Evolutionary conservation across 352 stramenopile genomes (phyloP), one percentile per base, ranked within the genome.

Genomic region (Phytophthora podocarpi): DNA sequence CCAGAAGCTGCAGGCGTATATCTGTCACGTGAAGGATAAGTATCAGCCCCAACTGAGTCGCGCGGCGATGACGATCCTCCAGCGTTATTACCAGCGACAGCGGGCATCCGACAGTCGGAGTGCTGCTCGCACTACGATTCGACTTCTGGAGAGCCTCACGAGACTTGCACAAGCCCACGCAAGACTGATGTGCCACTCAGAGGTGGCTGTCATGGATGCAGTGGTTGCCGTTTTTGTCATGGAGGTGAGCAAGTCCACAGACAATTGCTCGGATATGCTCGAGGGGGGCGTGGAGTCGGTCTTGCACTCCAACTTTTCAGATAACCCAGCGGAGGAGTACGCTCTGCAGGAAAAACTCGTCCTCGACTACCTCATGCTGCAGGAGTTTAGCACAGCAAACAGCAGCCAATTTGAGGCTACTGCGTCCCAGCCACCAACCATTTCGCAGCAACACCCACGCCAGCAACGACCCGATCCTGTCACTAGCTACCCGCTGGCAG

Each of bases 101-200:
- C 74, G 84, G 11, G 74, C 76, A 12, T 80, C 71, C 4, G 84
- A 93, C 43, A 76, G 66, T 65, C 59, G 83, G 52, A 78, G 89
- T 72, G 70, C 82, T 23, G 66, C 80, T 45, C 81, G 89, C 5
- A 96, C 96, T 21, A 99, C 96, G 18, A 96, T 98, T 54, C 87
- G 96, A 15, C 85, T 99, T 59, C 69, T 99, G 1, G 95, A 99
- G 70, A 98, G 87, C 41, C 82, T 98, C 26, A 98, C 98, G 58
- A 87, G 97, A 5, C 53, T 99, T 4, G 73, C 88, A 6, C 85
- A 95, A 70, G 96, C 95, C 10, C 95, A 98, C 69, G 96, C 96
- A 23, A 70, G 94, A 28, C 62, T 96, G 5, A 89, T 92, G 82
- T 88, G 70, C 26, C 83, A 88, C 55, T 61, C 82, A 0, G 64